Evolutionary conservation across 2,329 filamentous ascomycete genomes (phyloP).

Genomic region (Fusarium mangiferae): DNA sequence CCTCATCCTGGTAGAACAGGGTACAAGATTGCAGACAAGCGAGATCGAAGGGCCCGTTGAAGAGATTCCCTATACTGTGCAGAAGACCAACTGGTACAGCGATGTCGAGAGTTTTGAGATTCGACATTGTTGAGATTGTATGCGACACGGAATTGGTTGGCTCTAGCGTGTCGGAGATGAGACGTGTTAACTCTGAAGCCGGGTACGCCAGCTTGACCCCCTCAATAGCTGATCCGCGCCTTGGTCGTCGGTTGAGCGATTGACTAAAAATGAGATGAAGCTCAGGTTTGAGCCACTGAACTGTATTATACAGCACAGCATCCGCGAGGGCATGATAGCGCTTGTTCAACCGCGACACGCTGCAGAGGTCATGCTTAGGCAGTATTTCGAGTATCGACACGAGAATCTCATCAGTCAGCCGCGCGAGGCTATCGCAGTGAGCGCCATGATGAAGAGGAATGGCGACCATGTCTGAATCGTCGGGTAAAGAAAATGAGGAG

Average conservation of each 20-base stretch:
- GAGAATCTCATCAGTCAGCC: constrained; percentile 54
- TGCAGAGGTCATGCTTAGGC: constrained; percentile 55
- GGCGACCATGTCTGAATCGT: constrained; percentile 2
- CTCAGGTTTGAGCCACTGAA: constrained; percentile 58
- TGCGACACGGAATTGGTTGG: constrained; percentile 56
- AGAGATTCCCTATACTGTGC: constrained; percentile 59
- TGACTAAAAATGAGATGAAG: constrained; percentile 61
- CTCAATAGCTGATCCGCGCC: constrained; percentile 59
- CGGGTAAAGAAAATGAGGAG: neutral
- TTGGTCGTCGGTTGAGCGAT: constrained; percentile 57
- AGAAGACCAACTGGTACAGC: constrained; percentile 56
- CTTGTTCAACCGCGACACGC: constrained; percentile 55
- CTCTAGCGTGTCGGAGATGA: constrained; percentile 52
- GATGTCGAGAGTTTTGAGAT: constrained; percentile 59
- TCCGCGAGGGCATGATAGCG: constrained; percentile 58
- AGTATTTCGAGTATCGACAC: constrained; percentile 53
- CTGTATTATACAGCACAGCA: constrained; percentile 58
- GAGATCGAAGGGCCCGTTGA: constrained; percentile 62
- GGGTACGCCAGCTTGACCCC: constrained; percentile 59
- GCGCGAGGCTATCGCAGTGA: constrained; percentile 33
- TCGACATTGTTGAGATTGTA: constrained; percentile 61
- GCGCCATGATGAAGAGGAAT: constrained; percentile 6
- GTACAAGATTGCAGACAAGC: constrained; percentile 59
- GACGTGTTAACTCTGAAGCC: constrained; percentile 54
- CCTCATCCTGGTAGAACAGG: constrained; percentile 58